Base-by-base conservation (phyloP, 441 rosid genomes). In the Breynia disticha region DNA sequence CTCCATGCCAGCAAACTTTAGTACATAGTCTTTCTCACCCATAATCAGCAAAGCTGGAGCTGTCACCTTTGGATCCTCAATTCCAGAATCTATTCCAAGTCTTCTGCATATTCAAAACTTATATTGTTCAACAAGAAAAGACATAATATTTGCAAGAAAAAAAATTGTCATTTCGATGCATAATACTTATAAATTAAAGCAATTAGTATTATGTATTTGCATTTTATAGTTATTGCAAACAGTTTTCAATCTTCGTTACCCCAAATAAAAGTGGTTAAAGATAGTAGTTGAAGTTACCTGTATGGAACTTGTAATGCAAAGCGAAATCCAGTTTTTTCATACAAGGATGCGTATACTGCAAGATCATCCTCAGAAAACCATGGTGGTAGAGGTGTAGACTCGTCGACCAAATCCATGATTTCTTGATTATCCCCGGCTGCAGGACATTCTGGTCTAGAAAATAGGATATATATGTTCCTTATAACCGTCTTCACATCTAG, bases 301-400 rank as follows among this genome's bases (percentile, higher is more conserved):
- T 82, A 82, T n/a, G 84, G 85, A 51, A 82, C 66, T 55, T 75
- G 54, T 69, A 82, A 45, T 5, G 89, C 75, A 50, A 81, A 76
- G 59, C 38, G 67, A 41, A 82, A 82, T 28, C 86, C 80, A 15
- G 79, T 74, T 46, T 82, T 82, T 53, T 60, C 73, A 14, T 79
- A 82, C 59, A 70, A 57, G 46, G 69, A 67, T 19, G 76, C 83
- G 11, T 82, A 77, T 20, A 54, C 56, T 22, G 73, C 65, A 37
- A 77, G 83, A 61, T 79, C 83, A 62, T 70, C 77, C 59, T 82
- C 84, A 0, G 73, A 58, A 51, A 76, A 69, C 83, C 85, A 79
- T 19, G 73, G 60, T 0, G 85, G 83, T 14, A 77, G 81, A 52
- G 83, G 83, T 47, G 76, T 56, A 37, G 81, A 75, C 14, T 73